phyloP scores from a whole-genome alignment of 805 yeast species.

The Wickerhamiella musiphila region DNA sequence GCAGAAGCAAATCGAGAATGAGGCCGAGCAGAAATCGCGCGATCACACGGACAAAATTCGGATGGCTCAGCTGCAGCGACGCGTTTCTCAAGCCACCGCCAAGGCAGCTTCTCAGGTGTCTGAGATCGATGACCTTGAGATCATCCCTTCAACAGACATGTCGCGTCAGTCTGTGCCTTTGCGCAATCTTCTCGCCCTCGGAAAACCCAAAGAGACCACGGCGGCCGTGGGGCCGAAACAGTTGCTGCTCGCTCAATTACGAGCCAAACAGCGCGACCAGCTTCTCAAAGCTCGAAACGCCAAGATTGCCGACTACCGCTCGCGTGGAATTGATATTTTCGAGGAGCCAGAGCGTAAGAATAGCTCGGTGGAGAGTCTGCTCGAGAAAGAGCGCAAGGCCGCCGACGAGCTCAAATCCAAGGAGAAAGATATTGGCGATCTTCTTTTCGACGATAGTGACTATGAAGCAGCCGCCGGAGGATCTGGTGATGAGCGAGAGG shows the following conservation, averaged over 20 bases:
- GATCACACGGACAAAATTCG: no score
- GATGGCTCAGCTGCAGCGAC: no score
- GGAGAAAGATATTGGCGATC: constrained; percentile 4
- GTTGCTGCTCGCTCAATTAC: constrained; percentile 4
- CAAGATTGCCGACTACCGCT: constrained; percentile 4
- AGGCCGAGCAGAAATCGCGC: constrained; percentile 1
- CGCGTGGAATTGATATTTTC: constrained; percentile 10
- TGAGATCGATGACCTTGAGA: constrained; percentile 8
- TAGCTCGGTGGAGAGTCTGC: constrained; percentile 6
- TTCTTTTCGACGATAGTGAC: constrained; percentile 4
- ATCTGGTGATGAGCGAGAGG: no score
- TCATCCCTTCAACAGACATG: constrained; percentile 11
- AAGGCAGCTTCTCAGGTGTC: neutral
- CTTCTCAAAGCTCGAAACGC: constrained; percentile 2
- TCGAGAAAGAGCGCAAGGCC: constrained; percentile 9
- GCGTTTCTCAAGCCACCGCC: no score
- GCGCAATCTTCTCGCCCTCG: constrained; percentile 8
- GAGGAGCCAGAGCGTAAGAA: constrained; percentile 2
- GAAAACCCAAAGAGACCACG: constrained; percentile 3
- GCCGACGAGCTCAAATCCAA: constrained; percentile 7
- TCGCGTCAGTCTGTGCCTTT: constrained; percentile 8
- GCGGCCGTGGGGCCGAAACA: constrained; percentile 3
- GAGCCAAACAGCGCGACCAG: constrained; percentile 7
- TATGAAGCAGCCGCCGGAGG: no score
- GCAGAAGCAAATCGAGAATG: no score